Percentiles rank a stretch among this genome's conserved stretches.
Conservation (phyloP, 2,329 filamentous ascomycete species). For the Didymella segeticola region DNA sequence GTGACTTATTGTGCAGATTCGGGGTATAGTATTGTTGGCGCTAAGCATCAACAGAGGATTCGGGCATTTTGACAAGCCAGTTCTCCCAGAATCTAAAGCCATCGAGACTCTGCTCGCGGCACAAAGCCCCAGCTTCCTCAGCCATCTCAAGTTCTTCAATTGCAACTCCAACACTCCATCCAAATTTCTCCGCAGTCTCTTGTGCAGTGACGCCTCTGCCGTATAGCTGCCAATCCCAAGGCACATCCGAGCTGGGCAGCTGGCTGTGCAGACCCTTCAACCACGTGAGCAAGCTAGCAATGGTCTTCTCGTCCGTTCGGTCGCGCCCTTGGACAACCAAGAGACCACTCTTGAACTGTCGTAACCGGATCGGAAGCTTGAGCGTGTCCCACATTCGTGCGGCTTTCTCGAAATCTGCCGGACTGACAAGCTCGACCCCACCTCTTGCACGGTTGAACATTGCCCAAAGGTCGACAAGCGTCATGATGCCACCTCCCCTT, state of each 20-base stretch:
- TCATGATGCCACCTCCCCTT: conserved; percentile 50
- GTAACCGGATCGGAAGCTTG: conserved; percentile 81
- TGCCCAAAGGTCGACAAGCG: conserved; percentile 50
- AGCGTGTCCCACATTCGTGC: conserved; percentile 87
- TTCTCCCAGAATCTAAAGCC: conserved; percentile 96
- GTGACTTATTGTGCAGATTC: not conserved
- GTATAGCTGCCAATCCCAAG: conserved; percentile 79
- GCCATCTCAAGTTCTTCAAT: conserved; percentile 97
- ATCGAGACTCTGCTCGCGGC: conserved; percentile 89
- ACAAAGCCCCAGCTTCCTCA: conserved; percentile 85
- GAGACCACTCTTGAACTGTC: conserved; percentile 92
- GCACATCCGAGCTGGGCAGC: conserved; percentile 67
- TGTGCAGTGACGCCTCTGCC: conserved; percentile 88
- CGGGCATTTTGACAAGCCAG: conserved; percentile 42
- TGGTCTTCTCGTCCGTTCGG: conserved; percentile 88
- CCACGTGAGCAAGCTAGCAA: conserved; percentile 78
- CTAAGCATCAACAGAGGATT: not conserved
- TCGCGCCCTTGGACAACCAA: conserved; percentile 90
- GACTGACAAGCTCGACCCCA: conserved; percentile 92
- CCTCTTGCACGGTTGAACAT: conserved; percentile 93
- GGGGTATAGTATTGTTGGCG: not conserved
- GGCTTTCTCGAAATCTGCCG: conserved; percentile 89
- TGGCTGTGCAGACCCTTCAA: conserved; percentile 73
- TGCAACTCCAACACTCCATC: conserved; percentile 96
- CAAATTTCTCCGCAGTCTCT: conserved; percentile 86